Evolutionary conservation across 2,329 filamentous ascomycete genomes (phyloP), one percentile per base, ranked within the genome.

Genomic region (Didymella sp.): DNA sequence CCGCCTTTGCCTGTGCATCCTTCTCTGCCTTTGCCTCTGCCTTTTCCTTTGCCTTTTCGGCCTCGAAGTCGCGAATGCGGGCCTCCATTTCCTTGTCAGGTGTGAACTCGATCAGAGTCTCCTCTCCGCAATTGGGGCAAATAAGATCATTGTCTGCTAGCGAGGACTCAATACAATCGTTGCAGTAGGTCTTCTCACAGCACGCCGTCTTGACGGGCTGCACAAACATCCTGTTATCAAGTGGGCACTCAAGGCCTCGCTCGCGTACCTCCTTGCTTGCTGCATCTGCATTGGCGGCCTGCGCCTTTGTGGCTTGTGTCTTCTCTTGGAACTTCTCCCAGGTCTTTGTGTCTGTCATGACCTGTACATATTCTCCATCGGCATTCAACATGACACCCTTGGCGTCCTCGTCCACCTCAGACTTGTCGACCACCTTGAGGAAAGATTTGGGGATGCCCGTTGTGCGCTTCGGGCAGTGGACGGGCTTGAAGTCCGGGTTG

Each of bases 171-270:
- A 99, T 97, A 89, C 95, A 99, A 77, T 97, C 92, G 86, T 95
- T 95, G 85, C 95, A 99, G 84, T 96, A 99, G 75, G 93, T 97
- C 85, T 90, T 96, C 81, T 90, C 87, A 84, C 95, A 99, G 86
- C 95, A 99, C 67, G 95, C 94, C 74, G 95, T 98, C 86, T 96
- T 96, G 85, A 96, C 95, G 85, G 95, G 94, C 78, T 97, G 92
- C 87, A 96, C 89, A 81, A 98, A 97, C 85, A 96, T 89, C 79
- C 91, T 93, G 81, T 96, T 96, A 87, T 98, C 95, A 84, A 98
- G 90, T 65, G 92, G 85, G 83, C 95, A 99, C 78, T 95, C 89
- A 74, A 99, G 82, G 66, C 94, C 94, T 71, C 86, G 89, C 77
- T 95, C 90, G 79, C 92, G 89, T 69, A 96, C 81, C 76, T 94